These are phyloP conservation scores for Auricularia auricula-judae DNA, from an alignment of 768 basidiomycete species.

Conservation along the genomic window DNA sequence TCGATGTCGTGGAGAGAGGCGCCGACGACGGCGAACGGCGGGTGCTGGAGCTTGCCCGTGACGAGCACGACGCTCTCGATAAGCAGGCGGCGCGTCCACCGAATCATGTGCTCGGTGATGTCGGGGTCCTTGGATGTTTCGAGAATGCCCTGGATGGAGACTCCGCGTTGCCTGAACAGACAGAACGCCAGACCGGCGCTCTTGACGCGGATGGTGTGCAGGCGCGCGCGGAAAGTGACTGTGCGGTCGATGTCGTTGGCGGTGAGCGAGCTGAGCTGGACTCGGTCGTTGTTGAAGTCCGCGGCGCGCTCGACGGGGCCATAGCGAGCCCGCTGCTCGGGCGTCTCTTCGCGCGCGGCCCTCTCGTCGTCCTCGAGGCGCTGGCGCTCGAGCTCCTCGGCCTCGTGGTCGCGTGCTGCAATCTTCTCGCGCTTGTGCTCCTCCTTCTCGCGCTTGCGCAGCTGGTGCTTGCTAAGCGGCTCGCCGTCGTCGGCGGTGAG, in stretches of 20 bases:
- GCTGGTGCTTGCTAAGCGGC: neutral
- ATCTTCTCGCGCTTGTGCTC: neutral
- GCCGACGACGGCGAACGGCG: conserved; percentile 25
- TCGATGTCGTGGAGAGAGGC: conserved; percentile 33
- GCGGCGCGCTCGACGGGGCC: neutral
- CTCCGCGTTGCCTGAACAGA: conserved; percentile 11
- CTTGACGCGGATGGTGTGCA: neutral
- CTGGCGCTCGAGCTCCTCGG: neutral
- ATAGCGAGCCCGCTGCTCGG: neutral
- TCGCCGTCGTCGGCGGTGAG: neutral
- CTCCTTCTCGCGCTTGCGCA: neutral
- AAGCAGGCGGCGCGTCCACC: conserved; percentile 28
- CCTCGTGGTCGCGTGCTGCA: neutral
- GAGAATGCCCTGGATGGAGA: conserved; percentile 14
- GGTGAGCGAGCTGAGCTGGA: neutral
- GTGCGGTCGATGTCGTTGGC: neutral
- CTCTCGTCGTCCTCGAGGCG: neutral
- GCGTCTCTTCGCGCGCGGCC: neutral
- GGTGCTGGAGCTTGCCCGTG: conserved; percentile 15
- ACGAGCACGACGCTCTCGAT: conserved; percentile 36
- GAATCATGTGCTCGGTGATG: conserved; percentile 37
- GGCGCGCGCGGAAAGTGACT: neutral
- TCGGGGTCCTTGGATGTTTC: conserved; percentile 4
- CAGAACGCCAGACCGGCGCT: conserved; percentile 10
- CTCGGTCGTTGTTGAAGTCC: neutral